These are phyloP conservation scores for Austroboletus niveus DNA, from an alignment of 1,284 basidiomycete genomes.

Conservation along the genomic window DNA sequence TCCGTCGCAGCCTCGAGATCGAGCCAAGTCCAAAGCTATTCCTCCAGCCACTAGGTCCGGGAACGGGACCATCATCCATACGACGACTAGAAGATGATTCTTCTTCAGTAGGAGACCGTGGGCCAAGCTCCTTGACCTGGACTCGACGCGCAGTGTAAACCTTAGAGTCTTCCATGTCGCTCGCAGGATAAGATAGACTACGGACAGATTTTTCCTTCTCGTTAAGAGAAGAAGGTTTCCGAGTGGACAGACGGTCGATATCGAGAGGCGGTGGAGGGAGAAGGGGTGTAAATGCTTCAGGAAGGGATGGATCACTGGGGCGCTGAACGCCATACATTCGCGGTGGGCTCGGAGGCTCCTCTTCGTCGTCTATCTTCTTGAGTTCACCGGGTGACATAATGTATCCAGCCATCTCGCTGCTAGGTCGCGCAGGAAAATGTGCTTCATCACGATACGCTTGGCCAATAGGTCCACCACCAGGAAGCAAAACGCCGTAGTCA, in stretches of 20 bases:
- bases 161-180: conserved; percentile 48
- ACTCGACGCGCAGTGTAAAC: conserved; percentile 61
- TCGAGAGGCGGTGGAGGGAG: conserved; percentile 41
- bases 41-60: conserved; percentile 32
- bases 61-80: conserved; percentile 23
- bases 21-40: conserved; percentile 41
- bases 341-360: conserved; percentile 21
- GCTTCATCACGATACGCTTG: conserved; percentile 30
- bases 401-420: conserved; percentile 28
- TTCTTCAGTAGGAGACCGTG: conserved; percentile 28
- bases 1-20: conserved; percentile 45
- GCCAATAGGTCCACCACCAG: conserved; percentile 32
- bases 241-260: conserved; percentile 33
- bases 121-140: conserved; percentile 45
- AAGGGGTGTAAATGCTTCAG: conserved; percentile 36
- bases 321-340: conserved; percentile 28
- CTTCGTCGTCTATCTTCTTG: conserved; percentile 30
- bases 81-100: conserved; percentile 21
- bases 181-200: conserved; percentile 36
- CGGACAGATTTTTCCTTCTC: conserved; percentile 34
- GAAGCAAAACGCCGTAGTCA: conserved; percentile 32
- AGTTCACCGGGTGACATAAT: conserved; percentile 32
- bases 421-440: conserved; percentile 23
- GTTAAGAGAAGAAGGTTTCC: conserved; percentile 27
- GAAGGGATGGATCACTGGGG: conserved; percentile 23